Percentiles rank a stretch among this genome's conserved stretches.
These are phyloP conservation scores for Scheffersomyces stambukii DNA, from an alignment of 1,139 yeast genomes.

Conservation along the genomic window DNA sequence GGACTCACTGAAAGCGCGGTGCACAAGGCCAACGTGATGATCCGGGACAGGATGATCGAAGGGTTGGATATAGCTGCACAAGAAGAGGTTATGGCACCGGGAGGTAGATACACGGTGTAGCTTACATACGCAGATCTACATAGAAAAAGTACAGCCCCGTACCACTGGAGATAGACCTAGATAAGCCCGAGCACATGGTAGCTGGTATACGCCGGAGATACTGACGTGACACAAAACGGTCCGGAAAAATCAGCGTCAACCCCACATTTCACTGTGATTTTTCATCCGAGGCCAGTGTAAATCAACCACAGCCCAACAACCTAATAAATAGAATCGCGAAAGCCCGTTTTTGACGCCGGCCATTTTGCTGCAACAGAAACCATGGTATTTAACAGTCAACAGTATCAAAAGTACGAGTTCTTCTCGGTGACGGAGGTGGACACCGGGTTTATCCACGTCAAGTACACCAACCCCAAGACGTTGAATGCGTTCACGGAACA, in stretches of 20 bases:
- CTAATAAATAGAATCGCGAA: neutral
- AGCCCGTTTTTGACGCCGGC: neutral
- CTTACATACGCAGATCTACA: too few species aligned
- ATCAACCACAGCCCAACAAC: too few species aligned
- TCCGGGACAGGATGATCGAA: constrained; percentile 57
- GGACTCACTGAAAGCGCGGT: constrained; percentile 67
- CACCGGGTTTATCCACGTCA: constrained; percentile 54
- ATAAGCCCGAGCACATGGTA: too few species aligned
- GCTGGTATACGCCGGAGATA: too few species aligned
- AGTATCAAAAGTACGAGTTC: constrained; percentile 30
- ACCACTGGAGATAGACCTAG: too few species aligned
- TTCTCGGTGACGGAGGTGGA: constrained; percentile 39
- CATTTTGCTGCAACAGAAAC: constrained; percentile 1
- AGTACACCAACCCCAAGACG: constrained; percentile 59
- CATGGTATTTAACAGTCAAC: constrained; percentile 22
- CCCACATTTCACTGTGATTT: too few species aligned
- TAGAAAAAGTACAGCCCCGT: too few species aligned
- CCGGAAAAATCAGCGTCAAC: too few species aligned
- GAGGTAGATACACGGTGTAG: constrained; percentile 39
- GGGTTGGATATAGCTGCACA: constrained; percentile 49
- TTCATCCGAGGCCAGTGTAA: too few species aligned
- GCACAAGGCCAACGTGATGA: constrained; percentile 57
- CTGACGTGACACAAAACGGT: too few species aligned
- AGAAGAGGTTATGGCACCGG: constrained; percentile 34
- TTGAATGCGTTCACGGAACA: constrained; percentile 57